Conservation (phyloP, 768 basidiomycete species). For the Boletus sensibilis region DNA sequence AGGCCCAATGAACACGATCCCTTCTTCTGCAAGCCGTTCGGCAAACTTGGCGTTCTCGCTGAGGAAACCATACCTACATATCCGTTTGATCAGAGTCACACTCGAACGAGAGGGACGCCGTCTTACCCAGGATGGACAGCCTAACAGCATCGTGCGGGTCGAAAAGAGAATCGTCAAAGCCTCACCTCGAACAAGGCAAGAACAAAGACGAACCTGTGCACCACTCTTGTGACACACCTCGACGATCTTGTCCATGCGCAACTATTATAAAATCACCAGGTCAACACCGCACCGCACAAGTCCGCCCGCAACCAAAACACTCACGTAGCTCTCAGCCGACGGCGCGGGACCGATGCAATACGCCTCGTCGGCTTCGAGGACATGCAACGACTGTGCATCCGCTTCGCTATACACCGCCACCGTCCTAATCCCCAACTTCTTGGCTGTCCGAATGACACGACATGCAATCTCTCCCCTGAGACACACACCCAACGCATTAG, state of each 20-base stretch:
- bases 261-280: conserved; percentile 39
- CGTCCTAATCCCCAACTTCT: conserved; percentile 83
- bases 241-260: conserved; percentile 86
- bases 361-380: conserved; percentile 85
- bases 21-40: conserved; percentile 66
- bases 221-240: conserved; percentile 78
- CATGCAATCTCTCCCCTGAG: conserved; percentile 93
- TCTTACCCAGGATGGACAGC: conserved; percentile 89
- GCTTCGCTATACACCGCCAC: conserved; percentile 92
- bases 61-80: conserved; percentile 75
- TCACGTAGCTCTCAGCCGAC: conserved; percentile 84
- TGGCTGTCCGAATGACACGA: conserved; percentile 88
- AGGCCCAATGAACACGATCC: conserved; percentile 89
- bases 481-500: neutral
- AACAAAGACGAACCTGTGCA: conserved; percentile 61
- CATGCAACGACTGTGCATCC: conserved; percentile 79
- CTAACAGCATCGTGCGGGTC: conserved; percentile 37
- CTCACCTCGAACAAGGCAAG: neutral
- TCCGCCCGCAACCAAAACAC: conserved; percentile 27
- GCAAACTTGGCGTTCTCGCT: conserved; percentile 91
- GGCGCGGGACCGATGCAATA: conserved; percentile 92
- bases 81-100: neutral
- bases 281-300: neutral
- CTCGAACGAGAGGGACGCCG: neutral
- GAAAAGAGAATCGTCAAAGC: neutral